These are phyloP conservation scores for Aspergillus kassunensis DNA, from an alignment of 495 filamentous ascomycete species.

Conservation along the genomic window DNA sequence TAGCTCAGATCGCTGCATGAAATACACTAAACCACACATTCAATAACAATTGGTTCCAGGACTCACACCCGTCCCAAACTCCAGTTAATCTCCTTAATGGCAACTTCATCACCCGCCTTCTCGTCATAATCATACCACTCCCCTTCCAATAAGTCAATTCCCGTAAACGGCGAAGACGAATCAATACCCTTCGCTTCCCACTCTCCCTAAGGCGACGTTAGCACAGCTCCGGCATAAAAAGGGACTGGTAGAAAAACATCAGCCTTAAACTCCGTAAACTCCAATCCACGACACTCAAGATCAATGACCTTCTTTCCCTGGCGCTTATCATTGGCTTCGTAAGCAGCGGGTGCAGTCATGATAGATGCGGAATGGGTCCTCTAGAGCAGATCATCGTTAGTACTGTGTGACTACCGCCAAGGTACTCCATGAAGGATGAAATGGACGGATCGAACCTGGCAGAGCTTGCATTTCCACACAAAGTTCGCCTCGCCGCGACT, in stretches of 20 bases:
- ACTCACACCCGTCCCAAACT: conserved; percentile 56
- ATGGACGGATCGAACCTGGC: conserved; percentile 53
- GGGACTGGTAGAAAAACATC: conserved; percentile 54
- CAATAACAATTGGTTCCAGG: no score
- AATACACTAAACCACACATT: no score
- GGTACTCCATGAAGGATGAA: not conserved
- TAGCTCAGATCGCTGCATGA: not conserved
- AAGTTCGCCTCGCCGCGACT: conserved; percentile 96
- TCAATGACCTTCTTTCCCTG: conserved; percentile 74
- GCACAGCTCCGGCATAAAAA: not conserved
- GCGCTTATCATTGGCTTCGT: conserved; percentile 56
- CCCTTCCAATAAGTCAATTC: conserved; percentile 76
- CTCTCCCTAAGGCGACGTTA: conserved; percentile 57
- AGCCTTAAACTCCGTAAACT: conserved; percentile 84
- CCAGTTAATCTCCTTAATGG: conserved; percentile 91
- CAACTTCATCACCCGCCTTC: conserved; percentile 73
- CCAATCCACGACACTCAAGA: conserved; percentile 89
- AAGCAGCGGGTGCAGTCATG: conserved; percentile 63
- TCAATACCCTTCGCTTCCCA: conserved; percentile 83
- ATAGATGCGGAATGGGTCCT: conserved; percentile 69
- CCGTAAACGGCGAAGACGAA: conserved; percentile 70
- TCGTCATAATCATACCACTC: conserved; percentile 93
- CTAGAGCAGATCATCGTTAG: conserved; percentile 27
- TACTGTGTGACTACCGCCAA: not conserved
- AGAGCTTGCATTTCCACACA: conserved; percentile 95